These are phyloP conservation scores for Penstemon davidsonii DNA, from an alignment of 257 asterid genomes.

Conservation along the genomic window DNA sequence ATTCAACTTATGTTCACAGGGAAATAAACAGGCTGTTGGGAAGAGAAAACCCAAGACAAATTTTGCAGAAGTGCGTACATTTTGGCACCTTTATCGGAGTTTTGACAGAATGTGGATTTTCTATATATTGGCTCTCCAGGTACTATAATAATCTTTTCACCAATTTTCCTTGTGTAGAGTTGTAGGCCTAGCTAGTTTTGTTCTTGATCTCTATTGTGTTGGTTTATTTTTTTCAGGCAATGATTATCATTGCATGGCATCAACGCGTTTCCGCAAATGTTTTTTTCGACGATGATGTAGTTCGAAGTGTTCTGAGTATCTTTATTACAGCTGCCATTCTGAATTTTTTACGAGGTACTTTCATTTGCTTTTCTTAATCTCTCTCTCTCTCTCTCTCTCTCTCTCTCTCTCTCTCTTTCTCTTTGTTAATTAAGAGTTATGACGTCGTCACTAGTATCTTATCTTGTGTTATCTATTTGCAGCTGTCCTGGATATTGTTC, in stretches of 20 bases:
- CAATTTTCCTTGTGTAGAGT: conserved; percentile 1
- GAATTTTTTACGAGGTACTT: conserved; percentile 79
- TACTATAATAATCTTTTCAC: conserved; percentile 25
- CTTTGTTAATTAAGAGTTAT: conserved; percentile 12
- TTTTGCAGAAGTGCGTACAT: conserved; percentile 94
- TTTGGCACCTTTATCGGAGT: conserved; percentile 93
- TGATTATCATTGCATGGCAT: conserved; percentile 95
- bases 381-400: conserved; percentile 14
- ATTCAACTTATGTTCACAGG: conserved; percentile 42
- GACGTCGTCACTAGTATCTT: neutral
- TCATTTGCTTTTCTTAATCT: conserved; percentile 2
- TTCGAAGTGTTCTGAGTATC: conserved; percentile 80
- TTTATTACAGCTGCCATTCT: conserved; percentile 90
- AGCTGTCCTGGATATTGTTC: conserved; percentile 86
- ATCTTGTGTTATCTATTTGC: conserved; percentile 37
- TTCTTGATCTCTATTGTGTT: conserved; percentile 13
- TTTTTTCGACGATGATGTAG: conserved; percentile 62
- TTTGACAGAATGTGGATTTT: conserved; percentile 97
- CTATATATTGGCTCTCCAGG: conserved; percentile 91
- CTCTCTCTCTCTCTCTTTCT: conserved; percentile 4
- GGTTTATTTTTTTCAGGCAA: conserved; percentile 58
- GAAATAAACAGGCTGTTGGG: conserved; percentile 55
- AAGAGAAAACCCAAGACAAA: conserved; percentile 86
- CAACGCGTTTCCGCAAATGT: conserved; percentile 56
- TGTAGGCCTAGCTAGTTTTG: neutral